A percentile compares a stretch with the other conserved stretches of the same genome.
Evolutionary conservation across 2,329 filamentous ascomycete species (phyloP).

Genomic region (Aspergillus transmontanensis): DNA sequence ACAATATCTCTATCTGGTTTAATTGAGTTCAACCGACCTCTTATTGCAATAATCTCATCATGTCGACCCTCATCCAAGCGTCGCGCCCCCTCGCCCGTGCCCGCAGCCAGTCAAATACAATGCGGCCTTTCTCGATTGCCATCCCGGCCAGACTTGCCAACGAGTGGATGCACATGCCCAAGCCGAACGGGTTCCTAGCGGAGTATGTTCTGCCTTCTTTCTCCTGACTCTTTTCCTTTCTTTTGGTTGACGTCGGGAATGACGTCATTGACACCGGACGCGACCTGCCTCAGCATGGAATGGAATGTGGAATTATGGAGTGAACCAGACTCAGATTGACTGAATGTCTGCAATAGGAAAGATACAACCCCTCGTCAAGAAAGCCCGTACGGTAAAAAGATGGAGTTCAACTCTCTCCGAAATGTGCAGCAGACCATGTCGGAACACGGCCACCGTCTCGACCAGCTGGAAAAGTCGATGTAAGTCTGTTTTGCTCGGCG

Average conservation of each 20-base stretch:
- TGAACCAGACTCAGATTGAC: not conserved
- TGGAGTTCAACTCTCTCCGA: conserved; percentile 26
- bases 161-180: conserved; percentile 23
- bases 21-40: not conserved
- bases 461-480: conserved; percentile 31
- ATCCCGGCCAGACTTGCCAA: conserved; percentile 25
- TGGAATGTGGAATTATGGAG: not conserved
- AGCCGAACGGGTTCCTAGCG: conserved; percentile 27
- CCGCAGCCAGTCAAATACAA: conserved; percentile 2
- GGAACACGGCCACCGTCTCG: conserved; percentile 27
- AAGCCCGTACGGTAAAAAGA: conserved; percentile 20
- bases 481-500: conserved; percentile 11
- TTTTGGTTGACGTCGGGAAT: conserved; percentile 10
- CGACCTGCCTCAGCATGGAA: not conserved
- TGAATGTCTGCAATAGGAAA: conserved; percentile 13
- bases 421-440: conserved; percentile 23
- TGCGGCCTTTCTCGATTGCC: conserved; percentile 22
- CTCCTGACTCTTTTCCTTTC: not conserved
- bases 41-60: not conserved
- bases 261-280: conserved; percentile 21
- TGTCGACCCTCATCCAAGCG: conserved; percentile 8
- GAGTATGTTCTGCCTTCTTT: conserved; percentile 23
- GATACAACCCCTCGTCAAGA: conserved; percentile 25
- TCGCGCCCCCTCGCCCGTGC: conserved; percentile 22
- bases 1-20: not conserved